A percentile compares a stretch with the other conserved stretches of the same genome.
phyloP scores from a whole-genome alignment of 371 early-diverging fungal species.

The Mucor irregularis region DNA sequence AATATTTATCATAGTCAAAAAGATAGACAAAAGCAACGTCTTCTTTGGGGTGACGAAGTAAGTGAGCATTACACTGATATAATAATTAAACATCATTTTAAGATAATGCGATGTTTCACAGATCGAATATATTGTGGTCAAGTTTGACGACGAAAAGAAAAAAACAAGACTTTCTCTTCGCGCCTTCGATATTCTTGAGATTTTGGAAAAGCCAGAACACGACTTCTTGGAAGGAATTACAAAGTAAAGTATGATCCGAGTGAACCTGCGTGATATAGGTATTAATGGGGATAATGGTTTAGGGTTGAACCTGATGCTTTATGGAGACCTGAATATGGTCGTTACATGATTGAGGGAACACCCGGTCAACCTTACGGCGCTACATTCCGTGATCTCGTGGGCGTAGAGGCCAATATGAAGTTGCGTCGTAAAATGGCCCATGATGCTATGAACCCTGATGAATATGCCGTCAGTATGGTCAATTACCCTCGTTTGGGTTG shows the following conservation, averaged over 20 bases:
- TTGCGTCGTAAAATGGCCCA: slow-evolving; percentile 74
- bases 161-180: slow-evolving; percentile 78
- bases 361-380: slow-evolving; percentile 93
- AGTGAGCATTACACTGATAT: background rate
- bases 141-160: slow-evolving; percentile 71
- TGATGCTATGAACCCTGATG: slow-evolving; percentile 67
- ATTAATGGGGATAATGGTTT: background rate
- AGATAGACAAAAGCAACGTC: slow-evolving; percentile 69
- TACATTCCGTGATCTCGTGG: slow-evolving; percentile 76
- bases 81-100: background rate
- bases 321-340: slow-evolving; percentile 97
- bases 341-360: slow-evolving; percentile 95
- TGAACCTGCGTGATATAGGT: background rate
- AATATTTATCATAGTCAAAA: slow-evolving; percentile 85
- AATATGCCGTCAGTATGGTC: slow-evolving; percentile 80
- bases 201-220: slow-evolving; percentile 73
- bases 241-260: slow-evolving; percentile 25
- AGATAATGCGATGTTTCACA: slow-evolving; percentile 17
- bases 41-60: slow-evolving; percentile 98
- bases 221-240: slow-evolving; percentile 47
- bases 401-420: slow-evolving; percentile 91
- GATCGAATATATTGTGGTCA: slow-evolving; percentile 93
- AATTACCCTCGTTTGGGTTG: slow-evolving; percentile 91
- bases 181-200: slow-evolving; percentile 83
- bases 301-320: slow-evolving; percentile 58